A percentile compares a stretch with the other conserved stretches of the same genome.
Evolutionary conservation across 495 filamentous ascomycete species (phyloP).

Genomic region (Podospora australis): DNA sequence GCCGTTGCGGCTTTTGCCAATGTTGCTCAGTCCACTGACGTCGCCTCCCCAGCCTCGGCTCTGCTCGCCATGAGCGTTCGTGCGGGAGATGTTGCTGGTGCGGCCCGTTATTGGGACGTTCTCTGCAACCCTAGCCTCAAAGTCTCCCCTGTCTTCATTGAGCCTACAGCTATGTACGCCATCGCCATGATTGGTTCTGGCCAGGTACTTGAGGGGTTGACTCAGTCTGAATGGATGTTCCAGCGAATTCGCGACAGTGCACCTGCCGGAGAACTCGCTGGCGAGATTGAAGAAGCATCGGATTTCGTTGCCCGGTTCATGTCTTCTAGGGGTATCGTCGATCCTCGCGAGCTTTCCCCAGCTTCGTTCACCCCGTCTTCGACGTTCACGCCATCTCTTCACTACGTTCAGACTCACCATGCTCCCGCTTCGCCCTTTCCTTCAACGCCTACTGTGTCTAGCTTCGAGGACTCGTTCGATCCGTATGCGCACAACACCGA

Average conservation of each 20-base stretch:
- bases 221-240: constrained; percentile 76
- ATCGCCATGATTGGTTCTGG: constrained; percentile 76
- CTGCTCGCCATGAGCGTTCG: constrained; percentile 82
- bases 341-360: constrained; percentile 38
- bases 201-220: constrained; percentile 66
- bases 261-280: constrained; percentile 47
- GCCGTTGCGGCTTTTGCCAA: constrained; percentile 62
- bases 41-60: constrained; percentile 65
- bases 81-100: constrained; percentile 65
- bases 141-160: constrained; percentile 63
- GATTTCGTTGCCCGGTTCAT: constrained; percentile 78
- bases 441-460: constrained; percentile 32
- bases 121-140: constrained; percentile 53
- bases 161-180: constrained; percentile 80
- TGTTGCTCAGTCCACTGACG: constrained; percentile 44
- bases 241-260: constrained; percentile 60
- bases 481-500: constrained; percentile 86
- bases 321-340: constrained; percentile 43
- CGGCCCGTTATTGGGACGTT: constrained; percentile 68
- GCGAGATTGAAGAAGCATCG: constrained; percentile 81
- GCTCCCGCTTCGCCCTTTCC: constrained; percentile 36
- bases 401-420: too few species aligned
- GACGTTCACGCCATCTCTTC: constrained; percentile 22
- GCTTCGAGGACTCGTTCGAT: constrained; percentile 73
- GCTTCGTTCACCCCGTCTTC: constrained; percentile 18